phyloP scores from a whole-genome alignment of 1,284 basidiomycete species.

The Vanrija sp. region DNA sequence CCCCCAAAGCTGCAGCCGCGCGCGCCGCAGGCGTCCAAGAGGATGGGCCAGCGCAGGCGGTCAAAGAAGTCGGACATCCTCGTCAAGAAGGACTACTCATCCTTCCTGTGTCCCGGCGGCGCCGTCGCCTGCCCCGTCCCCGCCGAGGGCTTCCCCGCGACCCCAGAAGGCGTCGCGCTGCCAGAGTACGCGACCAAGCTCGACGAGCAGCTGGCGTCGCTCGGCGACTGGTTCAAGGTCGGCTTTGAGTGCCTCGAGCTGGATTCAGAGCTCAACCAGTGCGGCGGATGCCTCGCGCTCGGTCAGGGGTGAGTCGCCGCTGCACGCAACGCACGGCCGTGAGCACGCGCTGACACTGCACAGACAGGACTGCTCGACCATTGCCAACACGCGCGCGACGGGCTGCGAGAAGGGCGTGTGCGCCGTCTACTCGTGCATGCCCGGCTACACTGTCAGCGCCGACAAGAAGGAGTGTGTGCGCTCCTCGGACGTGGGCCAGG shows the following conservation, averaged over 20 bases:
- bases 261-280: conserved; percentile 46
- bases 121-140: conserved; percentile 46
- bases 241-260: conserved; percentile 50
- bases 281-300: conserved; percentile 48
- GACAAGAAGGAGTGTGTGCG: conserved; percentile 36
- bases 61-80: conserved; percentile 11
- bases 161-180: too few relatives aligned
- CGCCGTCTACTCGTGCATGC: conserved; percentile 43
- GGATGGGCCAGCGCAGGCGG: conserved; percentile 39
- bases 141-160: too few relatives aligned
- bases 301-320: conserved; percentile 44
- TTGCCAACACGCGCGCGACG: conserved; percentile 42
- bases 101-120: conserved; percentile 48
- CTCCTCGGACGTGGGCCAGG: background rate
- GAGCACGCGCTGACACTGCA: background rate
- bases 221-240: conserved; percentile 49
- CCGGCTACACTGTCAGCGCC: conserved; percentile 42
- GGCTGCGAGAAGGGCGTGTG: conserved; percentile 44
- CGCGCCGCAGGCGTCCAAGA: conserved; percentile 33
- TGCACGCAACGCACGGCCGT: background rate
- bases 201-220: conserved; percentile 29
- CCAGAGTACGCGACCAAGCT: conserved; percentile 25
- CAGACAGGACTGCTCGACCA: conserved; percentile 49
- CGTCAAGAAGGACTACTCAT: conserved; percentile 47
- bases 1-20: conserved; percentile 37